Evolutionary conservation across 257 asterid species (phyloP), one percentile per base, ranked within the genome.

Genomic region (Sherardia arvensis): DNA sequence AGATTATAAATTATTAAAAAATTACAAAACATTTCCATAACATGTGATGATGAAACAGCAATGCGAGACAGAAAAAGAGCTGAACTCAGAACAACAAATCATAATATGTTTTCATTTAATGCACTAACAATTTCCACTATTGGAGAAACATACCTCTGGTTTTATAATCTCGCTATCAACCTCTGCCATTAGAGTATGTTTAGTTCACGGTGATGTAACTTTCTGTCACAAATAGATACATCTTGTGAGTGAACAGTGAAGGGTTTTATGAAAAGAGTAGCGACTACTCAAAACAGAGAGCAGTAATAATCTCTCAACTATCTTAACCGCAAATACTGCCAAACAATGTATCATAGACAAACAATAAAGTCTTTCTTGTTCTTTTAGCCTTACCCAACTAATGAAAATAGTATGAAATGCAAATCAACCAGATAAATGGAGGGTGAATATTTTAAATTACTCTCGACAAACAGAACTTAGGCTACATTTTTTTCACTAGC

Each of bases 71-170:
- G 14, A 49, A 28, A 2, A 29, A 7, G 23, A 5, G 45, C 40
- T 32, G 26, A 64, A 33, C 62, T 55, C 33, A 21, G n/a, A 8
- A 18, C 28, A 17, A 21, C n/a, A 63, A 48, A 33, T 30, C 18
- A 64, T 40, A 20, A 51, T 7, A 48, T n/a, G 20, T 6, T 10
- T 43, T 48, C 66, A 48, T 53, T 4, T 21, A 26, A 60, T 53
- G 51, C 20, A 60, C 26, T 25, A 36, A 26, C 61, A 26, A 27
- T 27, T 17, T 34, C 58, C 20, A 26, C 27, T 8, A 34, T 56
- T 53, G 30, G 33, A 62, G 20, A 27, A 9, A 60, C 68, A 59
- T 69, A 74, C 74, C 78, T 74, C 74, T 33, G 74, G 68, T 69
- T 74, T 65, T 22, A 74, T 30, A 17, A 69, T 65, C 56, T 69